phyloP scores from a whole-genome alignment of 2,329 filamentous ascomycete genomes.

The Coniochaeta hoffmannii region DNA sequence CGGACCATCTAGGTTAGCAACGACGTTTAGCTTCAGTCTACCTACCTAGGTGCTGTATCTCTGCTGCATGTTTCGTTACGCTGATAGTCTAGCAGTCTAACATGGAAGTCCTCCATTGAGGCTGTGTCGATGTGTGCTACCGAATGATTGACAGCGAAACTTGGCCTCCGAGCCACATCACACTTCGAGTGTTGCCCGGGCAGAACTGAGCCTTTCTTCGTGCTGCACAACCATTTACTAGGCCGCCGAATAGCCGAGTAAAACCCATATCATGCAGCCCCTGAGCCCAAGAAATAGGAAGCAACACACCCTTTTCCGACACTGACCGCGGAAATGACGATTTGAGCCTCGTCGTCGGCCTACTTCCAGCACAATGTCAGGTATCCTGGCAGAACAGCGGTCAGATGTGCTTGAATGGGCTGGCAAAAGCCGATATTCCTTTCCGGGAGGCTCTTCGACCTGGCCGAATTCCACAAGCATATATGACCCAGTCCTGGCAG shows the following conservation, averaged over 20 bases:
- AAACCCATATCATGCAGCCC: background rate
- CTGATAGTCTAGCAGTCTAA: too few relatives aligned
- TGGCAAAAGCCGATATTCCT: background rate
- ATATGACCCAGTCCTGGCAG: background rate
- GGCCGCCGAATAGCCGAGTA: background rate
- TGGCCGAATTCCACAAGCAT: background rate
- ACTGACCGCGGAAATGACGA: background rate
- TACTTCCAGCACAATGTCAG: background rate
- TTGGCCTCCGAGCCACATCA: too few relatives aligned
- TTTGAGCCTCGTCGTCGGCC: background rate
- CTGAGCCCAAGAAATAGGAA: background rate
- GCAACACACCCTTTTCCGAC: background rate
- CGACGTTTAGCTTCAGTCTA: too few relatives aligned
- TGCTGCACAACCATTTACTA: too few relatives aligned
- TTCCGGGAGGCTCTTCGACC: background rate
- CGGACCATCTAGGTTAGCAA: too few relatives aligned
- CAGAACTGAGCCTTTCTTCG: too few relatives aligned
- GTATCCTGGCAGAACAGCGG: background rate
- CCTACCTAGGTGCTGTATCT: too few relatives aligned
- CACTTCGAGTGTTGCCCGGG: too few relatives aligned
- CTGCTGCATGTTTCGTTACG: too few relatives aligned
- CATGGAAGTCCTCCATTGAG: too few relatives aligned
- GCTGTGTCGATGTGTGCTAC: too few relatives aligned
- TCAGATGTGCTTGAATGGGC: background rate
- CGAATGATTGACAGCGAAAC: too few relatives aligned